A percentile compares a stretch with the other conserved stretches of the same genome.
Conservation (phyloP, 805 yeast species). For the Citeromyces matritensis region DNA sequence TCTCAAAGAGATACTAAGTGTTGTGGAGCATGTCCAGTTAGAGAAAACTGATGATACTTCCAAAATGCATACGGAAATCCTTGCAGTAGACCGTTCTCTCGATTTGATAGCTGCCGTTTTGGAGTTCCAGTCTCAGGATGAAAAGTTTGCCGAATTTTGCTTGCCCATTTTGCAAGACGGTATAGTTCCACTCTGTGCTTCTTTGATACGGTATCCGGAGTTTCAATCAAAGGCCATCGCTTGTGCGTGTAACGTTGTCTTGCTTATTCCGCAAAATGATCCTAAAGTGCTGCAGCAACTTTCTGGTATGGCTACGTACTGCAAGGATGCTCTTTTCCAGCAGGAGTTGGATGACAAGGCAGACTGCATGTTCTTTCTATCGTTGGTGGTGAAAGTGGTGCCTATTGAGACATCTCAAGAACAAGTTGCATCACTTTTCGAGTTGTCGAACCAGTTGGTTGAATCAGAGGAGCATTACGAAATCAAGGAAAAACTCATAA, state of each 20-base stretch:
- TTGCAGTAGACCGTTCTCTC: conserved; percentile 52
- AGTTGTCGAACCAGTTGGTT: conserved; percentile 2
- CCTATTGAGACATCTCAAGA: conserved; percentile 2
- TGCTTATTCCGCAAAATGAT: conserved; percentile 9
- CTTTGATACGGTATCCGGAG: conserved; percentile 22
- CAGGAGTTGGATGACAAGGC: conserved; percentile 8
- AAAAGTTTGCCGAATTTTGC: no score
- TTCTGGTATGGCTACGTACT: no score
- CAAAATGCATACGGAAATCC: conserved; percentile 25
- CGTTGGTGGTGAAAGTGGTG: conserved; percentile 19
- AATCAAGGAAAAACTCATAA: conserved; percentile 7
- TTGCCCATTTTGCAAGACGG: conserved; percentile 1
- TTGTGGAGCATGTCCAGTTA: conserved; percentile 11
- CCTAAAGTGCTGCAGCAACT: no score
- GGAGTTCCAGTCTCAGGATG: conserved; percentile 26
- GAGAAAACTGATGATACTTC: conserved; percentile 17
- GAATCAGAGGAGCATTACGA: conserved; percentile 3
- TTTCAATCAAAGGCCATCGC: conserved; percentile 41
- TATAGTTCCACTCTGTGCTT: conserved; percentile 18
- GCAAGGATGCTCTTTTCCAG: no score
- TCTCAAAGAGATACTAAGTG: conserved; percentile 1
- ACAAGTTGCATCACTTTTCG: conserved; percentile 14
- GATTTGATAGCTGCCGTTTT: conserved; percentile 67
- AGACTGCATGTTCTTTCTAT: conserved; percentile 18
- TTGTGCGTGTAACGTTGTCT: conserved; percentile 57